phyloP scores from a whole-genome alignment of 2,329 filamentous ascomycete species.

The Botryosphaeria dothidea region DNA sequence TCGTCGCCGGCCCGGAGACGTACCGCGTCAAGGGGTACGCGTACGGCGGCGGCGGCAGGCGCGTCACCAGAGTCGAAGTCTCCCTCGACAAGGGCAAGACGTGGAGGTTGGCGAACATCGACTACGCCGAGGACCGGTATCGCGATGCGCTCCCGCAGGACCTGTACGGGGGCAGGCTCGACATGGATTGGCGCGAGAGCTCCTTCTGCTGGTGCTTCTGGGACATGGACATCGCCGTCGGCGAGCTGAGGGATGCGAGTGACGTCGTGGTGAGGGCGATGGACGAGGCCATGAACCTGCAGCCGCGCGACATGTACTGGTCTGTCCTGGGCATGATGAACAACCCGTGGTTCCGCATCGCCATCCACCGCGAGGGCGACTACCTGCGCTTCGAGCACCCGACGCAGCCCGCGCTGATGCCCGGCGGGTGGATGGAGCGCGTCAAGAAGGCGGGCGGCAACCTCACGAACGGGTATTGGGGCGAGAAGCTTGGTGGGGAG shows the following conservation, averaged over 20 bases:
- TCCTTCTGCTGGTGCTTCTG: slow-evolving; percentile 95
- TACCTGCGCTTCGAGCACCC: slow-evolving; percentile 81
- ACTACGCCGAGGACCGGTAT: slow-evolving; percentile 85
- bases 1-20: slow-evolving; percentile 49
- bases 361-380: slow-evolving; percentile 68
- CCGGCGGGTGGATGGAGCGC: slow-evolving; percentile 91
- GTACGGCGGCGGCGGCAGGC: slow-evolving; percentile 82
- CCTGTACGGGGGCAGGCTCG: slow-evolving; percentile 75
- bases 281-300: slow-evolving; percentile 85
- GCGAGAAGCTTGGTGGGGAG: slow-evolving; percentile 64
- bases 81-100: slow-evolving; percentile 79
- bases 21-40: slow-evolving; percentile 80
- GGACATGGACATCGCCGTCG: slow-evolving; percentile 67
- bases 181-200: slow-evolving; percentile 78
- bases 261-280: slow-evolving; percentile 83
- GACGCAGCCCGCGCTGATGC: slow-evolving; percentile 73
- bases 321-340: slow-evolving; percentile 97
- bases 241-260: slow-evolving; percentile 62
- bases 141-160: slow-evolving; percentile 62
- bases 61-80: slow-evolving; percentile 79
- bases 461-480: slow-evolving; percentile 81
- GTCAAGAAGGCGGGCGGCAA: slow-evolving; percentile 83
- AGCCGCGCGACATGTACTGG: slow-evolving; percentile 96
- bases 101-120: slow-evolving; percentile 75
- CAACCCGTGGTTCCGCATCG: slow-evolving; percentile 87